Percentiles rank a stretch among this genome's conserved stretches.
Evolutionary conservation across 352 stramenopile genomes (phyloP).

Genomic region (Globisporangium perplexum): DNA sequence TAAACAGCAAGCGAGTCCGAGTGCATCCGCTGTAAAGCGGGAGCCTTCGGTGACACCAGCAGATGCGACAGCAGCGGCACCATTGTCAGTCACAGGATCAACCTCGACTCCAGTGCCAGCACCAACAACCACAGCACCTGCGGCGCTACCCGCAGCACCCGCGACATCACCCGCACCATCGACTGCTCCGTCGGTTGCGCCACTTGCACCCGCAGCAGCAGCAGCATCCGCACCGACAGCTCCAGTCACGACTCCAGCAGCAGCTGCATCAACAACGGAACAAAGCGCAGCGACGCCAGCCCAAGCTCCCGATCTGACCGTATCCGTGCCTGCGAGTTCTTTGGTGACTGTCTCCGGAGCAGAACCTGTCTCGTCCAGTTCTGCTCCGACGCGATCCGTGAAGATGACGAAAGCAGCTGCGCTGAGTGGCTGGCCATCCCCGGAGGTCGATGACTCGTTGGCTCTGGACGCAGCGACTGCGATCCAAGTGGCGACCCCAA

Average conservation of each 20-base stretch:
- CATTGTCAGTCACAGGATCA: no score
- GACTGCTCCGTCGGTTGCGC: no score
- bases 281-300: neutral
- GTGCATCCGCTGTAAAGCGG: neutral
- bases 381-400: neutral
- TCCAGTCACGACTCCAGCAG: neutral
- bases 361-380: neutral
- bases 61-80: no score
- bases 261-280: neutral
- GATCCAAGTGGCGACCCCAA: neutral
- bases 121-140: no score
- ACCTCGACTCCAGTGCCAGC: no score
- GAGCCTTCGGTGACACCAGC: neutral
- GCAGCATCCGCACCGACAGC: neutral
- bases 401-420: slow-evolving; percentile 38
- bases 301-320: neutral
- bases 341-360: neutral
- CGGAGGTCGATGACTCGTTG: neutral
- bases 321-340: neutral
- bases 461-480: neutral
- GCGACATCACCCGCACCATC: no score
- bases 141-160: no score
- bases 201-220: neutral
- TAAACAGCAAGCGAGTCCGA: neutral
- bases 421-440: slow-evolving; percentile 33